A percentile compares a stretch with the other conserved stretches of the same genome.
phyloP scores from a whole-genome alignment of 2,329 filamentous ascomycete species.

The Zarea fungicola region DNA sequence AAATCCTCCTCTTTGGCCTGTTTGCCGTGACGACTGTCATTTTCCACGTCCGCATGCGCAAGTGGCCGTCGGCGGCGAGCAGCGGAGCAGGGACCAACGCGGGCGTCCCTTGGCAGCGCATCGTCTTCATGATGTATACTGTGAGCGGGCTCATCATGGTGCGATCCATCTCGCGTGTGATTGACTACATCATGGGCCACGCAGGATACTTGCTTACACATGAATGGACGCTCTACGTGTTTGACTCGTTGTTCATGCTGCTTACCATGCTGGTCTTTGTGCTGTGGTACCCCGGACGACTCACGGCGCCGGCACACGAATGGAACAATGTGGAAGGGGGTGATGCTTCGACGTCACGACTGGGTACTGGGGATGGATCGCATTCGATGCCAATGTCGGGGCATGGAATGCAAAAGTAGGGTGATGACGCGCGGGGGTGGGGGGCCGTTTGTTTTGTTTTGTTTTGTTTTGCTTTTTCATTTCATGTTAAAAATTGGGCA shows the following conservation, averaged over 20 bases:
- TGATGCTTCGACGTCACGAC: constrained; percentile 2
- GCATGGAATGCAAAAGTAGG: constrained; percentile 1
- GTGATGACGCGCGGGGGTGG: too few species aligned
- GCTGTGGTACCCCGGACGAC: constrained; percentile 18
- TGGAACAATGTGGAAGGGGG: not conserved
- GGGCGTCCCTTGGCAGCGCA: constrained; percentile 28
- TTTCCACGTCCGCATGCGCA: constrained; percentile 39
- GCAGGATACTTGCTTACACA: constrained; percentile 34
- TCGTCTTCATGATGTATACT: constrained; percentile 33
- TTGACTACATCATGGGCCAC: constrained; percentile 42
- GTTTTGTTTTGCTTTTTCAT: too few species aligned
- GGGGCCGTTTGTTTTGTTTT: too few species aligned
- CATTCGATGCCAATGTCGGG: not conserved
- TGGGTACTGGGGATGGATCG: constrained; percentile 2
- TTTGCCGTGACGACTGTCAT: constrained; percentile 45
- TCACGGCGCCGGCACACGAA: constrained; percentile 9
- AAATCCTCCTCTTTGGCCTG: constrained; percentile 52
- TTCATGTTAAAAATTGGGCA: too few species aligned
- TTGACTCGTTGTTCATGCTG: constrained; percentile 30
- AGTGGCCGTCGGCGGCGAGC: constrained; percentile 17
- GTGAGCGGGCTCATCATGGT: constrained; percentile 35
- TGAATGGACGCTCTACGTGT: constrained; percentile 40
- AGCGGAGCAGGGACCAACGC: too few species aligned
- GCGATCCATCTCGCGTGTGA: constrained; percentile 39
- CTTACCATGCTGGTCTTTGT: constrained; percentile 19